Evolutionary conservation across 1,284 basidiomycete genomes (phyloP), one percentile per base, ranked within the genome.

Genomic region (Ganoderma lucidum): DNA sequence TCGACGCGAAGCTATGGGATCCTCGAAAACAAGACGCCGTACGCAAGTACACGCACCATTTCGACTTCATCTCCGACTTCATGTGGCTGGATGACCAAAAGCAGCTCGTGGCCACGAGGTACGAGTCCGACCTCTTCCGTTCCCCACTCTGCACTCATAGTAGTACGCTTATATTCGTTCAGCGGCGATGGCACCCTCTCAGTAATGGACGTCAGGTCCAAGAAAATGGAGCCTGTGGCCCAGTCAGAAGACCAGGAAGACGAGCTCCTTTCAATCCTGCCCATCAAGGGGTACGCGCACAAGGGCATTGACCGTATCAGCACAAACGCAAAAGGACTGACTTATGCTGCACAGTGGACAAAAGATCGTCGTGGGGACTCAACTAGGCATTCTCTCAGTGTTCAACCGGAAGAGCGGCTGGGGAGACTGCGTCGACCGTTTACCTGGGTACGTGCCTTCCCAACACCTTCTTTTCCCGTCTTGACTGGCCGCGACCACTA

Each of bases 171-270:
- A 35, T 6, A 12, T 17, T 12, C 19, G 1, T n/a, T 2, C 77
- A 96, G 96, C 71, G 96, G 95, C 56, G 97, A 99, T 79, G 96
- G 96, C 0, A 94, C 94, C 28, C 83, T 99, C 56, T 95, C 93
- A 9, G 94, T 96, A 41, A 92, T 98, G 76, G 97, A 99, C 76
- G 88, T 94, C 51, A 89, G 93, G 72, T 91, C 90, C 44, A 96
- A 90, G 77, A 95, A 91, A 78, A 75, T 85, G 12, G 86, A 90
- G 66, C 94, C 94, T 1, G 80, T 93, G 69, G 90, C 91, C 0
- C 91, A 95, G 63, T 95, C 93, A 19, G 96, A 97, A 77, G 95
- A 98, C 82, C 97, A 99, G 80, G 97, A 98, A 78, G 97, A 99
- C 79, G 97, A 98, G 78, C 83, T 98, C 35, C 85, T 98, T 6